Evolutionary conservation across 2,329 filamentous ascomycete species (phyloP).

Genomic region (Arthroderma uncinatum): DNA sequence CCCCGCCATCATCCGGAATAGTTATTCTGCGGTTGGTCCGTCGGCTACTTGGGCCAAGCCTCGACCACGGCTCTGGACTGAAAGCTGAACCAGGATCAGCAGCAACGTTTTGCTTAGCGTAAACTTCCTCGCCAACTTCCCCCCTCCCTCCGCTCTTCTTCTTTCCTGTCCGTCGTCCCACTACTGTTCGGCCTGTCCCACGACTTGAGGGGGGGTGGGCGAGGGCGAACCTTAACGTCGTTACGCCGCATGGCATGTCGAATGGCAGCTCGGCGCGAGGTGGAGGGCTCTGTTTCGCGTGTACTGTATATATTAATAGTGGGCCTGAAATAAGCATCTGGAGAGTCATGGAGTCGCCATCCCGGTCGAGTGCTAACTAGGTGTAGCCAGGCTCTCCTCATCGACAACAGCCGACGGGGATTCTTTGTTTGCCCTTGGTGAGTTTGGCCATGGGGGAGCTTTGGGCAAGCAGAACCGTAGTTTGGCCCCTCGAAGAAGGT

Average conservation of each 20-base stretch:
- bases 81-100: slow-evolving; percentile 4
- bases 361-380: background rate
- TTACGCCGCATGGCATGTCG: slow-evolving; percentile 3
- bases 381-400: background rate
- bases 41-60: background rate
- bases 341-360: background rate
- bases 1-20: background rate
- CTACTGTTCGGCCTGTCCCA: background rate
- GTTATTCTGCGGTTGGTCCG: slow-evolving; percentile 1
- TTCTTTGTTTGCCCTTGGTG: background rate
- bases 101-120: slow-evolving; percentile 5
- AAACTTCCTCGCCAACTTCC: background rate
- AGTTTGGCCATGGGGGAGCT: background rate
- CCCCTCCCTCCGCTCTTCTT: background rate
- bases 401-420: background rate
- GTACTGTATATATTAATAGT: background rate
- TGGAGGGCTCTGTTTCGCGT: background rate
- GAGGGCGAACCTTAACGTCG: background rate
- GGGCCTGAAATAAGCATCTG: background rate
- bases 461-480: slow-evolving; percentile 3
- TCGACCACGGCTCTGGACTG: slow-evolving; percentile 6
- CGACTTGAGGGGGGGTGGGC: background rate
- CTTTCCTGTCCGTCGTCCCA: background rate
- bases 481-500: background rate
- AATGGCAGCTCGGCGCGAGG: background rate